phyloP scores from a whole-genome alignment of 768 basidiomycete species.

The Pisolithus orientalis region DNA sequence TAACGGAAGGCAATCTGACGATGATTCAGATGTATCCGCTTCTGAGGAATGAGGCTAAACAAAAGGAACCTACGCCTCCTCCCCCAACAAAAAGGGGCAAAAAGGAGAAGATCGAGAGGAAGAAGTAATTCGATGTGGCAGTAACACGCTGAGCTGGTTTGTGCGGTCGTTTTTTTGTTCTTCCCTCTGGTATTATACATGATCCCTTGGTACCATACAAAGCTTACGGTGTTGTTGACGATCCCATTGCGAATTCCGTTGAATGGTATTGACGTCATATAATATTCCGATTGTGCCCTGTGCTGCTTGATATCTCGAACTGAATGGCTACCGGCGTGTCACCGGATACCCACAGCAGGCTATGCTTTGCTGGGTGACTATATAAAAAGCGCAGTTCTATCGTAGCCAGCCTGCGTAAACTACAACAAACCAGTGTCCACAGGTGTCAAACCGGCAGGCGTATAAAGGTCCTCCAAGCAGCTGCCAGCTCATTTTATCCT shows the following conservation, averaged over 20 bases:
- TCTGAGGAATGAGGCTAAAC: slow-evolving; percentile 15
- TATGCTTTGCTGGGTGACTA: no score
- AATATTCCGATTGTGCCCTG: neutral
- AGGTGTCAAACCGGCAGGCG: slow-evolving; percentile 11
- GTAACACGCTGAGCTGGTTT: neutral
- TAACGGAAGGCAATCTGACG: slow-evolving; percentile 18
- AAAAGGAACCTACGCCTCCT: slow-evolving; percentile 29
- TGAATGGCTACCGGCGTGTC: no score
- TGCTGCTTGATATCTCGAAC: no score
- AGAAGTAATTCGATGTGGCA: slow-evolving; percentile 10
- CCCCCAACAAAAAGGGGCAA: slow-evolving; percentile 19
- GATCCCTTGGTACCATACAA: slow-evolving; percentile 20
- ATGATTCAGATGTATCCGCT: slow-evolving; percentile 29
- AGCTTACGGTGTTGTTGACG: slow-evolving; percentile 20
- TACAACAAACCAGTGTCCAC: slow-evolving; percentile 29
- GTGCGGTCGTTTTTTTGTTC: neutral
- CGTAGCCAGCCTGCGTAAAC: slow-evolving; percentile 17
- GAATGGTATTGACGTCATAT: neutral
- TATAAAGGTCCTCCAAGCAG: slow-evolving; percentile 12
- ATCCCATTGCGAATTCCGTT: slow-evolving; percentile 7
- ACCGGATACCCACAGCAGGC: no score
- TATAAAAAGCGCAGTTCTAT: slow-evolving; percentile 1
- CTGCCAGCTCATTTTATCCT: neutral
- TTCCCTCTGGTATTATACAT: slow-evolving; percentile 2
- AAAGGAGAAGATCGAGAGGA: slow-evolving; percentile 24